phyloP scores from a whole-genome alignment of 192 early-diverging fungal genomes.

The Polychytrium aggregatum region DNA sequence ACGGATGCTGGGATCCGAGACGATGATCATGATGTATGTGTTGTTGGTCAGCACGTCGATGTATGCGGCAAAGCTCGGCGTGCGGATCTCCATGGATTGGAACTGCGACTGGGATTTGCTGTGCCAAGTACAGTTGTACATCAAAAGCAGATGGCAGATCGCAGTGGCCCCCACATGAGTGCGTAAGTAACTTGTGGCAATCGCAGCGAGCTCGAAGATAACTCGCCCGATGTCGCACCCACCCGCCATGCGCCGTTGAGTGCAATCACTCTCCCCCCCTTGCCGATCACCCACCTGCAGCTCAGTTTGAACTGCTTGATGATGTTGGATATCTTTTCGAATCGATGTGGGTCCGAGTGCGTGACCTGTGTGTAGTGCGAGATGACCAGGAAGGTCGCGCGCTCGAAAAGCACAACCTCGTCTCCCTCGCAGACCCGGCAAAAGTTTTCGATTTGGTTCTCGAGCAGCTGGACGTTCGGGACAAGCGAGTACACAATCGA shows the following conservation, averaged over 20 bases:
- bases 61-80: conserved; percentile 57
- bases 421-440: conserved; percentile 76
- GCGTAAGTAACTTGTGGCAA: too few relatives aligned
- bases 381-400: conserved; percentile 92
- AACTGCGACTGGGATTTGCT: conserved; percentile 75
- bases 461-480: conserved; percentile 76
- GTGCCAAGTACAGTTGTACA: too few relatives aligned
- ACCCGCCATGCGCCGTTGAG: too few relatives aligned
- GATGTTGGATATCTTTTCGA: conserved; percentile 84
- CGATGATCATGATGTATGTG: conserved; percentile 79
- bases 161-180: too few relatives aligned
- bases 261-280: background rate
- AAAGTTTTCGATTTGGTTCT: conserved; percentile 70
- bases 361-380: conserved; percentile 54
- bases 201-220: too few relatives aligned
- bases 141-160: too few relatives aligned
- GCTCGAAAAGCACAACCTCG: conserved; percentile 92
- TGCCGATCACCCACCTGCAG: conserved; percentile 12
- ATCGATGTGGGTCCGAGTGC: conserved; percentile 63
- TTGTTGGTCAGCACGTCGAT: conserved; percentile 75
- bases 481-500: conserved; percentile 91
- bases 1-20: conserved; percentile 71
- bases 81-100: conserved; percentile 77
- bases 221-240: too few relatives aligned
- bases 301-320: conserved; percentile 87